Evolutionary conservation across 352 stramenopile genomes (phyloP).

Genomic region (Phytophthora pistaciae): DNA sequence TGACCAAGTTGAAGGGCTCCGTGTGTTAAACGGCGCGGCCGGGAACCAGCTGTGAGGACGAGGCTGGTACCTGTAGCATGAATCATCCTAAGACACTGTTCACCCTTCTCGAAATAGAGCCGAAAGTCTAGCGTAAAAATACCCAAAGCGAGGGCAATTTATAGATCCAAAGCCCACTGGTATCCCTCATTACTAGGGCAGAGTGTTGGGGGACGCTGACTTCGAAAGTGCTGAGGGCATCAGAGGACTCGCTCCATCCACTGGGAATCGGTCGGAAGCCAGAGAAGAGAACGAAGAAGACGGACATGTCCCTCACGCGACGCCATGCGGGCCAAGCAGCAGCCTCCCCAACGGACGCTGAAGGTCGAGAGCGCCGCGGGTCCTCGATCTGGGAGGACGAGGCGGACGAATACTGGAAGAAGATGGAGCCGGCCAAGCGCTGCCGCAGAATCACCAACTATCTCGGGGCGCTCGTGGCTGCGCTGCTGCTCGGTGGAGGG

Average conservation of each 20-base stretch:
- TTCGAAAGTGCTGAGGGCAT: neutral
- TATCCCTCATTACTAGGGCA: no score
- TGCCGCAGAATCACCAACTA: slow-evolving; percentile 46
- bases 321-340: slow-evolving; percentile 46
- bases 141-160: neutral
- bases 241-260: neutral
- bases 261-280: slow-evolving; percentile 17
- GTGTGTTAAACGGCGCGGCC: slow-evolving; percentile 1
- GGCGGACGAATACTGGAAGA: slow-evolving; percentile 76
- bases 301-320: slow-evolving; percentile 52
- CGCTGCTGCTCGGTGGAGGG: slow-evolving; percentile 29
- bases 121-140: neutral
- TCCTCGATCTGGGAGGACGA: slow-evolving; percentile 77
- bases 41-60: neutral
- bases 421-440: slow-evolving; percentile 67
- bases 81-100: slow-evolving; percentile 13
- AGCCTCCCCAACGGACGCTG: neutral
- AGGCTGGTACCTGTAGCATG: neutral
- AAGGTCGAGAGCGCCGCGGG: slow-evolving; percentile 23
- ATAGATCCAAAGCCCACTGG: no score
- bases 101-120: neutral
- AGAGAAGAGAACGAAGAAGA: neutral
- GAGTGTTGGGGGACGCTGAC: no score
- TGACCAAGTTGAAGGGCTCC: slow-evolving; percentile 17
- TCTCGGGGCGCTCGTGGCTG: slow-evolving; percentile 33